phyloP scores from a whole-genome alignment of 345 rosid genomes.

The Corchorus olitorius region DNA sequence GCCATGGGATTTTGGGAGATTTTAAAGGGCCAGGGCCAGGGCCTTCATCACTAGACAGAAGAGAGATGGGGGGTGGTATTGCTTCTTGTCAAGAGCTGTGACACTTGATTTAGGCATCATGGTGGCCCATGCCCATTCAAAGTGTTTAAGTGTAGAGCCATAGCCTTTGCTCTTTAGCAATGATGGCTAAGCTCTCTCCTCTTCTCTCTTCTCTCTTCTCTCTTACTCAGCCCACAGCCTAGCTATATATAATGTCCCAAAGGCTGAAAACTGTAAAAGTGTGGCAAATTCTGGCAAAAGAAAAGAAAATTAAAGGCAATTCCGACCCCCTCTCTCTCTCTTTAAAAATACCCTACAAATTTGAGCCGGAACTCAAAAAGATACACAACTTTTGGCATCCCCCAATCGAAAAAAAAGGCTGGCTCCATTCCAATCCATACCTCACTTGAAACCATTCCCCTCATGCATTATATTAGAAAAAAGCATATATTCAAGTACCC shows the following conservation, averaged over 20 bases:
- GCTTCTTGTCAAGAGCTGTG: constrained; percentile 22
- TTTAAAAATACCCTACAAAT: constrained; percentile 27
- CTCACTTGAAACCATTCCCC: constrained; percentile 18
- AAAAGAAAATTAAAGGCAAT: background rate
- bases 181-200: constrained; percentile 32
- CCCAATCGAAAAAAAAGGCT: constrained; percentile 22
- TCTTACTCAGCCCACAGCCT: background rate
- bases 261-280: constrained; percentile 24
- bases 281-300: constrained; percentile 27
- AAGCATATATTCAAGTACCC: constrained; percentile 29
- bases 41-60: background rate
- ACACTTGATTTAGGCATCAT: constrained; percentile 26
- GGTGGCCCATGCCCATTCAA: constrained; percentile 38
- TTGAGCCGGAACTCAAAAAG: constrained; percentile 35
- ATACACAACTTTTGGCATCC: constrained; percentile 33
- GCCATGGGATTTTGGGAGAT: constrained; percentile 40
- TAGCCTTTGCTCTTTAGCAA: constrained; percentile 31
- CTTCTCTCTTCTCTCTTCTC: background rate
- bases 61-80: constrained; percentile 4
- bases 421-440: constrained; percentile 19
- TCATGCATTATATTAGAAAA: background rate
- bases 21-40: constrained; percentile 5
- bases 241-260: constrained; percentile 6
- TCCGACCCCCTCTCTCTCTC: background rate
- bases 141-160: background rate